Evolutionary conservation across 176 grass and related monocot genomes (phyloP), one percentile per base, ranked within the genome.

Genomic region (Triticum dicoccoides): DNA sequence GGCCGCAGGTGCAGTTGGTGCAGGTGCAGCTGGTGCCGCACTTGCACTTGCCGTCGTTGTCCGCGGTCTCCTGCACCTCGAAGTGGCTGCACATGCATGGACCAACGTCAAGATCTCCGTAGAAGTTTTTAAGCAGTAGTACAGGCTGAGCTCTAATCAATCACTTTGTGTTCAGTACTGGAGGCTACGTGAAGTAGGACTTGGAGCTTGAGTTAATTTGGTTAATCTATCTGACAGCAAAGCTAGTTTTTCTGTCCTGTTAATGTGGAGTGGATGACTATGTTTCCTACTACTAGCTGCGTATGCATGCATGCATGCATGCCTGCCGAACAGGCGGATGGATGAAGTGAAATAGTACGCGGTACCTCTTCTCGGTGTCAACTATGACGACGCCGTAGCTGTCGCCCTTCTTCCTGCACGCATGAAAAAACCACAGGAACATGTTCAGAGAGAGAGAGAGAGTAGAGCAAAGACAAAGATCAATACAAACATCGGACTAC

Each of bases 341-440:
- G 12, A 38, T 3, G 11, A 35, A 64, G 38, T 72, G 69, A 72
- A 72, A 5, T 70, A 61, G 21, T 21, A 8, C 2, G 9, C 0
- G 3, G 49, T 94, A 97, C 95, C 95, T 95, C 87, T 89, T 79
- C 71, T 93, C 87, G 49, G 83, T 67, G 61, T 88, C 89, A 1
- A 76, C 78, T 54, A 86, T 71, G 77, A 81, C 92, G 61, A 87
- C 21, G 61, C 84, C 89, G 44, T 92, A 93, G 93, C 81, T 78
- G 91, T 86, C 11, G 18, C 91, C 83, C 89, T 98, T 94, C 92
- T 94, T 98, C 54, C 93, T 97, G 87, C 77, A 88, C 52, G 18
- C 30, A 61, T 21, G 17, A 83, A 17, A 41, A 41, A 80, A 35
- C 29, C 41, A 8, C 21, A 4, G 1, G 2, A 62, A 9, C 80